Conservation (phyloP, 2,329 filamentous ascomycete species). For the Neonectria faginata region DNA sequence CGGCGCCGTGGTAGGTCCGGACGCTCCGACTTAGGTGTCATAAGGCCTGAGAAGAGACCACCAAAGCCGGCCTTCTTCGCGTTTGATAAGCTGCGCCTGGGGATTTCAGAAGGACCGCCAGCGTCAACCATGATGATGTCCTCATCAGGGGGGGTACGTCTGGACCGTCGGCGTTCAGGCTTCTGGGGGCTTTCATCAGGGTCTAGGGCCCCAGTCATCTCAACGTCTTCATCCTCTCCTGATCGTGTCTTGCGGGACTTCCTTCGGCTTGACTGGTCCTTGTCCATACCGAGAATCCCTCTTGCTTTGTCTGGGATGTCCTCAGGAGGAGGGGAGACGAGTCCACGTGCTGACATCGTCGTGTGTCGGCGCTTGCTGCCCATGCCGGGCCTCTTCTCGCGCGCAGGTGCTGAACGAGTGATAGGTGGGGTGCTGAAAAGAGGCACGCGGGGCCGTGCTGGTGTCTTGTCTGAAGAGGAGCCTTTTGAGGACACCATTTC, state of each 20-base stretch:
- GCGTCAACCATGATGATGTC: conserved; percentile 55
- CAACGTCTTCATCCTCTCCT: conserved; percentile 57
- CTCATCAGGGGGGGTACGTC: conserved; percentile 51
- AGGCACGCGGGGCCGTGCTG: conserved; percentile 68
- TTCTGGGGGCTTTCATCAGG: conserved; percentile 50
- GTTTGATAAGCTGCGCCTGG: conserved; percentile 51
- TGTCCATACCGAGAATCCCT: conserved; percentile 74
- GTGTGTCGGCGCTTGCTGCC: conserved; percentile 74
- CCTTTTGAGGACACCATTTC: conserved; percentile 74
- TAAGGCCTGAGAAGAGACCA: conserved; percentile 72
- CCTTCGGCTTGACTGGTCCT: conserved; percentile 50
- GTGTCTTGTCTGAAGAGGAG: conserved; percentile 76
- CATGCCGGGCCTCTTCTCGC: conserved; percentile 69
- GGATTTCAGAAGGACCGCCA: conserved; percentile 48
- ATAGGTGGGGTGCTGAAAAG: conserved; percentile 77
- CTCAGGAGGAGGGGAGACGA: conserved; percentile 80
- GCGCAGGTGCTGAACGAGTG: conserved; percentile 75
- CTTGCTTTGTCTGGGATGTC: conserved; percentile 79
- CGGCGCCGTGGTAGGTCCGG: conserved; percentile 57
- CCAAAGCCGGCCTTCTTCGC: conserved; percentile 66
- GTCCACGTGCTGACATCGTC: conserved; percentile 71
- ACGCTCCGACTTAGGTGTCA: conserved; percentile 58
- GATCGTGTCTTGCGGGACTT: conserved; percentile 58
- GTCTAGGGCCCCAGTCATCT: conserved; percentile 59
- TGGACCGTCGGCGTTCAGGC: conserved; percentile 51